Percentiles rank a stretch among this genome's conserved stretches.
Evolutionary conservation across 805 yeast genomes (phyloP).

Genomic region (Metschnikowia colocasiae): DNA sequence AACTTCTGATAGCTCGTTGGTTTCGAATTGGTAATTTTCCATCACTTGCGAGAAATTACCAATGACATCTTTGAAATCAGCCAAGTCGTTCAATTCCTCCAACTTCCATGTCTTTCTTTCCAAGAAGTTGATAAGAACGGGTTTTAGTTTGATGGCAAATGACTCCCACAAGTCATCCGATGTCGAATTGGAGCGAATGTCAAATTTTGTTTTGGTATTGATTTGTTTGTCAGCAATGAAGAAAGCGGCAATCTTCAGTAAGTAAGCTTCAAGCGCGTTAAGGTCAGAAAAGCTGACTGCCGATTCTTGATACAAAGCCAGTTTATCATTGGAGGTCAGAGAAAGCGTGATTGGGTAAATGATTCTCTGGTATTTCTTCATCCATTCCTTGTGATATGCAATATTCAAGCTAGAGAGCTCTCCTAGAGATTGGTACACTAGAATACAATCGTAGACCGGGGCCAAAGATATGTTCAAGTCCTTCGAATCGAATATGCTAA

Average conservation of each 20-base stretch:
- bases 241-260: constrained; percentile 68
- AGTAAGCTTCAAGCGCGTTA: constrained; percentile 47
- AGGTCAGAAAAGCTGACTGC: constrained; percentile 28
- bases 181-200: constrained; percentile 58
- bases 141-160: constrained; percentile 53
- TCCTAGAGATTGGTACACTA: constrained; percentile 74
- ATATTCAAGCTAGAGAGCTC: constrained; percentile 57
- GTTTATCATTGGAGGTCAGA: constrained; percentile 24
- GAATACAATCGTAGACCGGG: constrained; percentile 77
- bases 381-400: constrained; percentile 68
- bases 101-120: constrained; percentile 31
- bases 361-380: constrained; percentile 64
- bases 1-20: constrained; percentile 57
- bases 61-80: constrained; percentile 55
- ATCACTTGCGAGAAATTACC: constrained; percentile 73
- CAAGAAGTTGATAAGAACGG: constrained; percentile 50
- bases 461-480: constrained; percentile 50
- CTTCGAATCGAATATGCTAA: constrained; percentile 46
- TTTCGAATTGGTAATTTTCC: constrained; percentile 65
- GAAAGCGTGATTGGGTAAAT: constrained; percentile 57
- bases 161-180: constrained; percentile 76
- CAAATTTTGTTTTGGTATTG: constrained; percentile 57
- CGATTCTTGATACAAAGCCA: constrained; percentile 28
- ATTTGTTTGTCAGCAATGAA: constrained; percentile 71
- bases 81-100: constrained; percentile 42